A percentile compares a stretch with the other conserved stretches of the same genome.
These are phyloP conservation scores for Raphanus raphanistrum DNA, from an alignment of 345 rosid species.

Conservation along the genomic window DNA sequence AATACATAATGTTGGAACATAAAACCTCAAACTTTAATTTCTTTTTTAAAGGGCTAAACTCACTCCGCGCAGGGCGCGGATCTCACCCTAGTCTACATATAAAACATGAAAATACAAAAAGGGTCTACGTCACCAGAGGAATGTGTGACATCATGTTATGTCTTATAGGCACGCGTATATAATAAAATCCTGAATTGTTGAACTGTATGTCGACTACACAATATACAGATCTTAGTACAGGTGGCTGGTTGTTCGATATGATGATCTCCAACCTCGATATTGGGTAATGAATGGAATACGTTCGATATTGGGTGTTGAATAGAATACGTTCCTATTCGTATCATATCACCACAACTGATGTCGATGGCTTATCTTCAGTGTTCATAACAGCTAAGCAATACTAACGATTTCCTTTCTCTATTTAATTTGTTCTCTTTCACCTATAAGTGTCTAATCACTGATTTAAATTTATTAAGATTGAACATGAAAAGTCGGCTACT, in stretches of 20 bases:
- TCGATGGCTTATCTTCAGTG: conserved; percentile 23
- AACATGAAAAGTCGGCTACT: neutral
- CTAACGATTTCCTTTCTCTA: neutral
- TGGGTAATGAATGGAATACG: conserved; percentile 4
- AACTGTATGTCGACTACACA: conserved; percentile 16
- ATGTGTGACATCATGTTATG: conserved; percentile 23
- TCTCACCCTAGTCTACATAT: too few species aligned
- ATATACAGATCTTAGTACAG: conserved; percentile 9
- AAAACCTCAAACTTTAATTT: too few species aligned
- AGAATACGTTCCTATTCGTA: conserved; percentile 16
- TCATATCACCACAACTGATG: conserved; percentile 11
- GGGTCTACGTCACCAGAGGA: conserved; percentile 15
- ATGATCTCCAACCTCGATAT: conserved; percentile 8
- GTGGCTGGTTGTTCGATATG: conserved; percentile 9
- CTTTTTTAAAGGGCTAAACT: too few species aligned
- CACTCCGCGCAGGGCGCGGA: too few species aligned
- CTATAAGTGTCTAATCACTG: conserved; percentile 3
- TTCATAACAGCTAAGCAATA: conserved; percentile 31
- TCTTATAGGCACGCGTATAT: conserved; percentile 1
- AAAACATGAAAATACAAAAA: neutral
- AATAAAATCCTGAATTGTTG: neutral
- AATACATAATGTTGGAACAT: too few species aligned
- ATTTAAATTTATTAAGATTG: neutral
- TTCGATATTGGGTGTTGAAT: neutral
- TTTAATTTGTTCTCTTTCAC: neutral